A percentile compares a stretch with the other conserved stretches of the same genome.
phyloP scores from a whole-genome alignment of 2,329 filamentous ascomycete species.

The Arthrobotrys iridis region DNA sequence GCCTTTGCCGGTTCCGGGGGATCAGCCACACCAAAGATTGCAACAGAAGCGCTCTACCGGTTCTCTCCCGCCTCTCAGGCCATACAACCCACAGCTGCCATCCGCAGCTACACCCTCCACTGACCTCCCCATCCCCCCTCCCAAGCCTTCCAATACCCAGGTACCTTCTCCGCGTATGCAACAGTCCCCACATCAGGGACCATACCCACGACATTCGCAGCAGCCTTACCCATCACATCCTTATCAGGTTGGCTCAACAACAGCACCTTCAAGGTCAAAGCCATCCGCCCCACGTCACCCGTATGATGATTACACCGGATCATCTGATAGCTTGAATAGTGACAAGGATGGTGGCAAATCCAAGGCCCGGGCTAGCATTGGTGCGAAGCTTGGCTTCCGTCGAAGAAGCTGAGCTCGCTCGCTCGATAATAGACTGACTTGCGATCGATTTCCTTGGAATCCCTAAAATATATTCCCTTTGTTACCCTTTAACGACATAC shows the following conservation, averaged over 20 bases:
- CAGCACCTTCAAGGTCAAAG: neutral
- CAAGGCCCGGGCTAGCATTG: conserved; percentile 36
- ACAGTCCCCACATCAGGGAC: neutral
- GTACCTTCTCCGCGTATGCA: conserved; percentile 9
- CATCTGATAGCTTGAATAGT: conserved; percentile 46
- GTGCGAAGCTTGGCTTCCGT: conserved; percentile 46
- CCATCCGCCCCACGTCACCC: conserved; percentile 1
- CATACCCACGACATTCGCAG: neutral
- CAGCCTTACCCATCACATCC: conserved; percentile 11
- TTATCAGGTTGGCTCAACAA: neutral
- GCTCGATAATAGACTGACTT: neutral
- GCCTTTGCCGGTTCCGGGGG: neutral
- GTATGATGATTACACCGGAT: conserved; percentile 38
- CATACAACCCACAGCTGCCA: conserved; percentile 37
- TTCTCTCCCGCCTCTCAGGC: conserved; percentile 28
- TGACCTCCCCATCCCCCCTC: conserved; percentile 16
- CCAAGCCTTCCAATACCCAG: neutral
- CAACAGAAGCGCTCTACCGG: conserved; percentile 26
- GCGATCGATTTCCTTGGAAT: neutral
- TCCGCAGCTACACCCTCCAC: conserved; percentile 13
- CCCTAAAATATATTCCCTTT: conserved; percentile 22
- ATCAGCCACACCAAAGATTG: neutral
- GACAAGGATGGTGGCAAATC: conserved; percentile 26
- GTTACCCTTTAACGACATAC: conserved; percentile 22
- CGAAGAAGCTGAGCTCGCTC: conserved; percentile 7